These are phyloP conservation scores for Dioscorea dumetorum DNA, from an alignment of 106 monocot genomes.

Conservation along the genomic window DNA sequence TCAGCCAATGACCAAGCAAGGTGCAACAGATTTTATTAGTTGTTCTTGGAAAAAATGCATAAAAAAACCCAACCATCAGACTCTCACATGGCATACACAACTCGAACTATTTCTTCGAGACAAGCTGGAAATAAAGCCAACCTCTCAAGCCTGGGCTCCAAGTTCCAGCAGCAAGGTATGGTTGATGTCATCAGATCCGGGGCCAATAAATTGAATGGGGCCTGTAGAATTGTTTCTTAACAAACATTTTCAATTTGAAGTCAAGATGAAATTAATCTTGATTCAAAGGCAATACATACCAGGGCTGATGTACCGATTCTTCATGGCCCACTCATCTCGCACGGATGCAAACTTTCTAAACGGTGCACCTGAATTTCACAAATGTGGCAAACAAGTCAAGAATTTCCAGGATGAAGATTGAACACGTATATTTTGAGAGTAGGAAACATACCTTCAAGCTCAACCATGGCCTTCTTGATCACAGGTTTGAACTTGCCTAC, in stretches of 20 bases:
- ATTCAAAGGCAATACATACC: slow-evolving; percentile 25
- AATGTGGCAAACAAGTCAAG: not conserved
- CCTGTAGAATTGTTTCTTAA: slow-evolving; percentile 24
- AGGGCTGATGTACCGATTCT: slow-evolving; percentile 92
- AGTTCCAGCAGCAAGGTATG: slow-evolving; percentile 69
- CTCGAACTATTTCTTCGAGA: too few species aligned
- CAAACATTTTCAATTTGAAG: not conserved
- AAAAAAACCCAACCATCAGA: too few species aligned
- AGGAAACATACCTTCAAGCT: slow-evolving; percentile 67
- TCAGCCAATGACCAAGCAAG: too few species aligned
- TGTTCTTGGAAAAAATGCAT: too few species aligned
- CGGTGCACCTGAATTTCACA: slow-evolving; percentile 68
- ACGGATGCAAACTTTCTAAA: slow-evolving; percentile 71
- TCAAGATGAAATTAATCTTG: not conserved
- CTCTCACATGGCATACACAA: too few species aligned
- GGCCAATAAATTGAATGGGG: slow-evolving; percentile 67
- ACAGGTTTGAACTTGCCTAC: slow-evolving; percentile 99
- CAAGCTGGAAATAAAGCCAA: too few species aligned
- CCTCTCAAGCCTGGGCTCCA: slow-evolving; percentile 30
- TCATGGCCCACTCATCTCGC: slow-evolving; percentile 86
- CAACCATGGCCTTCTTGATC: slow-evolving; percentile 99
- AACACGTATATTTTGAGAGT: too few species aligned
- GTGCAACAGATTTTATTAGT: too few species aligned
- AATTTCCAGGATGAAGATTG: too few species aligned
- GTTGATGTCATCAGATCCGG: slow-evolving; percentile 44